phyloP scores from a whole-genome alignment of 78 protist species.

The slime mould (Dictyostelium discoideum) region dicty_2.7 NC_007091.3:2978001-2978500 shows the following conservation, averaged over 20 bases:
- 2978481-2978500: slow-evolving; percentile 95
- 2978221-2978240: slow-evolving; percentile 95
- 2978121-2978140: slow-evolving; percentile 89
- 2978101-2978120: slow-evolving; percentile 88
- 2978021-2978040: slow-evolving; percentile 98
- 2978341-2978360: slow-evolving; percentile 95
- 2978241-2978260: slow-evolving; percentile 87
- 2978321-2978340: slow-evolving; percentile 92
- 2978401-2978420: slow-evolving; percentile 98
- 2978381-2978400: slow-evolving; percentile 95
- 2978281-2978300: slow-evolving; percentile 94
- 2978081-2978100: slow-evolving; percentile 90
- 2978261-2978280: slow-evolving; percentile 97
- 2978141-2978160: slow-evolving; percentile 78
- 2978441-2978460: slow-evolving; percentile 98
- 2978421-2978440: slow-evolving; percentile 97
- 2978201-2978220: slow-evolving; percentile 79
- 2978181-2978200: slow-evolving; percentile 73
- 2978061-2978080: slow-evolving; percentile 97
- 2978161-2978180: slow-evolving; percentile 40
- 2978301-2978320: slow-evolving; percentile 95
- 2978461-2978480: slow-evolving; percentile 98
- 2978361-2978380: slow-evolving; percentile 98
- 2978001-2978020: slow-evolving; percentile 97
- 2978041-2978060: slow-evolving; percentile 95